Conservation (phyloP, 2,329 filamentous ascomycete species). For the Nothopassalora personata region DNA sequence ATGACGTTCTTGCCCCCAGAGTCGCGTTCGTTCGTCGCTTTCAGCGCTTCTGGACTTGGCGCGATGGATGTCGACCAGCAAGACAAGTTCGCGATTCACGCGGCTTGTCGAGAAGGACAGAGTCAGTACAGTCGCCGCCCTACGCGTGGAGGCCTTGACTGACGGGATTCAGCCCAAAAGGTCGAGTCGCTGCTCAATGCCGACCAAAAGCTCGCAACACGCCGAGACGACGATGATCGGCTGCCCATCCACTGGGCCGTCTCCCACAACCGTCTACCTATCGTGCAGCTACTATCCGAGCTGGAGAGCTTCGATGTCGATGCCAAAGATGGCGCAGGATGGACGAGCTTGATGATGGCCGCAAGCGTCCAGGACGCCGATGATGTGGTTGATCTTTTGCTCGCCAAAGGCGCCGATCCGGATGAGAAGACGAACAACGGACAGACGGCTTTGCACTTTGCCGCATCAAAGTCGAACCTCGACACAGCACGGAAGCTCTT, state of each 20-base stretch:
- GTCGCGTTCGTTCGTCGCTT: too few relatives aligned
- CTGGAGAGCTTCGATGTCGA: constrained; percentile 76
- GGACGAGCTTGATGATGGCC: constrained; percentile 81
- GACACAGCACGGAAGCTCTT: constrained; percentile 76
- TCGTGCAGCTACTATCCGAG: constrained; percentile 67
- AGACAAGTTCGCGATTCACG: constrained; percentile 76
- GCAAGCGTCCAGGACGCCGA: constrained; percentile 69
- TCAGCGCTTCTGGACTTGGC: background rate
- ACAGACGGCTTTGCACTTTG: constrained; percentile 84
- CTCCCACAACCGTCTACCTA: constrained; percentile 72
- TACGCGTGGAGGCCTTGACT: background rate
- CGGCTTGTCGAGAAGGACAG: constrained; percentile 77
- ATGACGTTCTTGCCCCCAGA: too few relatives aligned
- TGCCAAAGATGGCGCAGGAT: constrained; percentile 72
- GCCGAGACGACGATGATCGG: constrained; percentile 78
- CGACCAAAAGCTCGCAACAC: constrained; percentile 70
- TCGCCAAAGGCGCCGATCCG: constrained; percentile 65
- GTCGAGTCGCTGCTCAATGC: constrained; percentile 72
- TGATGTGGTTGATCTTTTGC: constrained; percentile 56
- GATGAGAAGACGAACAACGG: constrained; percentile 69
- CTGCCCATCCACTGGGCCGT: constrained; percentile 91
- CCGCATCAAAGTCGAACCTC: constrained; percentile 82
- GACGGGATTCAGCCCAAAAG: constrained; percentile 49
- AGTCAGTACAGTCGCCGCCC: constrained; percentile 48
- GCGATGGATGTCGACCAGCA: constrained; percentile 32